Percentiles rank a stretch among this genome's conserved stretches.
These are phyloP conservation scores for Skeletonema menzelii DNA, from an alignment of 108 stramenopile genomes.

Conservation along the genomic window DNA sequence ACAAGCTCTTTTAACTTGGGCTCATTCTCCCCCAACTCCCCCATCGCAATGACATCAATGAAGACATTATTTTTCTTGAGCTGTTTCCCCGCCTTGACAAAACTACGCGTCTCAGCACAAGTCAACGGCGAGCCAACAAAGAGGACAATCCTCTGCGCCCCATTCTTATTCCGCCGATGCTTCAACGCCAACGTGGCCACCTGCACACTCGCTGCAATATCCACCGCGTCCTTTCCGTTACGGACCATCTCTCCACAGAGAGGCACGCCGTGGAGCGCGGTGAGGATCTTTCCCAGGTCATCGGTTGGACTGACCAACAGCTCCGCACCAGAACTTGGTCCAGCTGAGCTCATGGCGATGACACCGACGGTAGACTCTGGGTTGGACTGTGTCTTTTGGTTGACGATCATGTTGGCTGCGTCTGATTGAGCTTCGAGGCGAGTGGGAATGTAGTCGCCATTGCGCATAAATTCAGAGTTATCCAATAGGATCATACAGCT, in stretches of 20 bases:
- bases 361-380: constrained; percentile 98
- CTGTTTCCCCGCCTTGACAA: constrained; percentile 85
- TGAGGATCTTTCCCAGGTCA: constrained; percentile 93
- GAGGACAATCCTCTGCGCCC: constrained; percentile 91
- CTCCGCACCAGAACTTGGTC: constrained; percentile 81
- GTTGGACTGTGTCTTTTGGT: constrained; percentile 89
- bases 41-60: constrained; percentile 95
- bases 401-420: constrained; percentile 94
- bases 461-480: constrained; percentile 98
- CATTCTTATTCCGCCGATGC: constrained; percentile 98
- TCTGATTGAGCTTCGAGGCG: constrained; percentile 97
- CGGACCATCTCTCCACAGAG: constrained; percentile 23
- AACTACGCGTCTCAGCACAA: constrained; percentile 40
- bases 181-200: constrained; percentile 96
- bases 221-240: constrained; percentile 36
- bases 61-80: constrained; percentile 96
- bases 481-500: constrained; percentile 98
- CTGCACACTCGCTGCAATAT: constrained; percentile 87
- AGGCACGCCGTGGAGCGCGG: constrained; percentile 74
- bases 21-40: constrained; percentile 90
- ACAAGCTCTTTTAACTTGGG: constrained; percentile 88
- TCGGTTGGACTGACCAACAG: constrained; percentile 93
- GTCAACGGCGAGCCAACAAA: constrained; percentile 89
- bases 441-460: constrained; percentile 98
- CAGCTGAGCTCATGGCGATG: constrained; percentile 54